These are phyloP conservation scores for Amanita polypyramis DNA, from an alignment of 768 basidiomycete species.

Conservation along the genomic window DNA sequence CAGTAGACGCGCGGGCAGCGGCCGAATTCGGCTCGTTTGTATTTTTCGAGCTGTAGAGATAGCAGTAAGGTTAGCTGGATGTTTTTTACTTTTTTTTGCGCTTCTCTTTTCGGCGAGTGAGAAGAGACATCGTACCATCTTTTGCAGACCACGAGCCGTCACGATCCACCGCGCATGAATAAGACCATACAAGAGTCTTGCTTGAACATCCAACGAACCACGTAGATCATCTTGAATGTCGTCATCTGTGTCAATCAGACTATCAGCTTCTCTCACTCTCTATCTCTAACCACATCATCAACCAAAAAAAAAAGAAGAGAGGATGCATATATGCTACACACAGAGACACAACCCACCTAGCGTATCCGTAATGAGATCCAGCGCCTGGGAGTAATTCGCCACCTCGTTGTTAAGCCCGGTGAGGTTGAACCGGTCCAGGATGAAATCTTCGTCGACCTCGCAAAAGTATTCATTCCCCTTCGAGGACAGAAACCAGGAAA, in stretches of 20 bases:
- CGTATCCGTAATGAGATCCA: conserved; percentile 94
- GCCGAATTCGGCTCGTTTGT: conserved; percentile 96
- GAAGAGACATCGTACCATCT: conserved; percentile 62
- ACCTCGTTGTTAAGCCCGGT: conserved; percentile 97
- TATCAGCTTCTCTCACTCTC: no score
- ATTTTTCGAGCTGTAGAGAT: conserved; percentile 73
- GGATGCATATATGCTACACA: conserved; percentile 16
- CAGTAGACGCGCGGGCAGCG: conserved; percentile 97
- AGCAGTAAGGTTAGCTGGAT: neutral
- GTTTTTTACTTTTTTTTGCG: neutral
- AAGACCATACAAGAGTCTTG: conserved; percentile 86
- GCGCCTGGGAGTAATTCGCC: conserved; percentile 84
- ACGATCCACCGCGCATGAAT: conserved; percentile 98
- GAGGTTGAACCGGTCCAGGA: conserved; percentile 95
- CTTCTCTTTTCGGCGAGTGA: no score
- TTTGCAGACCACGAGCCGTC: conserved; percentile 83
- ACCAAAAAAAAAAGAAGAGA: no score
- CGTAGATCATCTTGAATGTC: conserved; percentile 91
- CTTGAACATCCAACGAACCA: conserved; percentile 87
- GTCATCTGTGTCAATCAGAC: conserved; percentile 50
- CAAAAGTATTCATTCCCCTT: conserved; percentile 99
- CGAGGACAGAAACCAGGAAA: conserved; percentile 93
- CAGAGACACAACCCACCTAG: no score
- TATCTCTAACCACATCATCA: neutral
- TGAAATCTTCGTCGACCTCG: conserved; percentile 98